phyloP scores from a whole-genome alignment of 2,329 filamentous ascomycete species.

The Nannizzia gypsea region DNA sequence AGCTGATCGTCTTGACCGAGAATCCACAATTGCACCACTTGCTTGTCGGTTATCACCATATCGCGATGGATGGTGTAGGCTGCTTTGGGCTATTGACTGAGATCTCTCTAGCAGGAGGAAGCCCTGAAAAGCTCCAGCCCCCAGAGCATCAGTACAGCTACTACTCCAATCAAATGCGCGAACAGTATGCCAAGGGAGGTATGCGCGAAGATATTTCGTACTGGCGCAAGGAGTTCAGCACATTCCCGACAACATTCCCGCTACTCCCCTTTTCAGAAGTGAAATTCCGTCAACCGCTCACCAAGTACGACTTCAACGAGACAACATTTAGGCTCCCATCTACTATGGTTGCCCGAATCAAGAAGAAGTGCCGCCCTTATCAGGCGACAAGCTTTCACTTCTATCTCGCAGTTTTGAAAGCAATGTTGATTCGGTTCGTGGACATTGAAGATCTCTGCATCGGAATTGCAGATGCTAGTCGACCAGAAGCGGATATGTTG shows the following conservation, averaged over 20 bases:
- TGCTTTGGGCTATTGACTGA: too few relatives aligned
- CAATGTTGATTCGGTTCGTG: slow-evolving; percentile 26
- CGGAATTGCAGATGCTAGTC: slow-evolving; percentile 38
- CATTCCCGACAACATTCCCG: neutral
- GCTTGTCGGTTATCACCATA: slow-evolving; percentile 39
- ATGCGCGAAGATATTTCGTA: neutral
- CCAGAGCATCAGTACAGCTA: too few relatives aligned
- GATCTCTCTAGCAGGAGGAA: too few relatives aligned
- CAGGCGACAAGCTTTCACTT: slow-evolving; percentile 37
- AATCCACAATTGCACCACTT: slow-evolving; percentile 25
- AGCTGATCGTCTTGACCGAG: slow-evolving; percentile 9
- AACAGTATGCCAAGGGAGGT: too few relatives aligned
- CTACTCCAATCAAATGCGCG: too few relatives aligned
- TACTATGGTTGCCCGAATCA: neutral
- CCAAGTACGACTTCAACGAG: neutral
- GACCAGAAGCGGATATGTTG: slow-evolving; percentile 22
- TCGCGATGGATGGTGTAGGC: slow-evolving; percentile 40
- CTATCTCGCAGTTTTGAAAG: slow-evolving; percentile 33
- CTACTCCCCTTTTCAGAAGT: neutral
- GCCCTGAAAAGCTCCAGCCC: too few relatives aligned
- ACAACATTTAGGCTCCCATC: neutral
- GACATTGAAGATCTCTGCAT: slow-evolving; percentile 34
- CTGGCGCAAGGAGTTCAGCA: too few relatives aligned
- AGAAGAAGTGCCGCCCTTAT: neutral
- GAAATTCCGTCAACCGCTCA: neutral